Percentiles rank a stretch among this genome's conserved stretches.
Evolutionary conservation across 148 eudicot genomes (phyloP).

Genomic region (Rhododendron molle): DNA sequence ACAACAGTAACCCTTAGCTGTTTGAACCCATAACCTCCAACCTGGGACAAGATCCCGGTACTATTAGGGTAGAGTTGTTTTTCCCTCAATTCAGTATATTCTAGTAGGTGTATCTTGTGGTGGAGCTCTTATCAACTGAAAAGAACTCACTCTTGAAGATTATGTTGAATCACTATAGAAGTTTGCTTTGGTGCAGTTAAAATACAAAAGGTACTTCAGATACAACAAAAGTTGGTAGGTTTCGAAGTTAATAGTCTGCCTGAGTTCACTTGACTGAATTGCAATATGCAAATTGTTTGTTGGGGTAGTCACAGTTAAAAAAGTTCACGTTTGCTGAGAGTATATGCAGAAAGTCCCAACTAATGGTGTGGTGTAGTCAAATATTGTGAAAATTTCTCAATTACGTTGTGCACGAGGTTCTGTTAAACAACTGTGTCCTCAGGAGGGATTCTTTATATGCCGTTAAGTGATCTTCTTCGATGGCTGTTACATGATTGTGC

Average conservation of each 20-base stretch:
- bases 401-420: not conserved
- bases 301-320: not conserved
- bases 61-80: not conserved
- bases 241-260: not conserved
- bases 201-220: not conserved
- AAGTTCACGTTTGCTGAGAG: not conserved
- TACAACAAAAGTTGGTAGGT: not conserved
- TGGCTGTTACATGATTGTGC: too few species aligned
- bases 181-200: not conserved
- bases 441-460: not conserved
- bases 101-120: not conserved
- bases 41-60: not conserved
- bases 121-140: not conserved
- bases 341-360: not conserved
- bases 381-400: not conserved
- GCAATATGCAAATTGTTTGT: not conserved
- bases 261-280: not conserved
- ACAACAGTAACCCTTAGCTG: not conserved
- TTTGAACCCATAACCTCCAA: not conserved
- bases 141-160: not conserved
- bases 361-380: not conserved
- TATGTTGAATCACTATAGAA: not conserved
- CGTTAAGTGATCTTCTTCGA: not conserved
- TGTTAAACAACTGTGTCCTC: not conserved
- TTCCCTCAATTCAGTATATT: not conserved